Percentiles rank a stretch among this genome's conserved stretches.
phyloP scores from a whole-genome alignment of 805 yeast genomes.

The Candida xiaguanensis region DNA sequence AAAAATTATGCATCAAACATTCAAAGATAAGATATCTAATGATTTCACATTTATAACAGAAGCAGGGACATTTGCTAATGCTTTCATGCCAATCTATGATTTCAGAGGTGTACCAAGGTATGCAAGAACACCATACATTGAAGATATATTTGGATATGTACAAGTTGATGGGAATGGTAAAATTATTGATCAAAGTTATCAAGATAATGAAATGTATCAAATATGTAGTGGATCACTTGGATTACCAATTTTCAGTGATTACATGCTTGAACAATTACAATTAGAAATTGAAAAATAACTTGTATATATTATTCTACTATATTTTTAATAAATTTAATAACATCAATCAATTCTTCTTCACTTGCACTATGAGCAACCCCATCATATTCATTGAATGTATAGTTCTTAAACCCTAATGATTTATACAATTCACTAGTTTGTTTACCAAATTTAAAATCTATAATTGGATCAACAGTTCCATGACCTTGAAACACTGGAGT shows the following conservation, averaged over 20 bases:
- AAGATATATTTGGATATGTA: slow-evolving; percentile 68
- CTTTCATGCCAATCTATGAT: slow-evolving; percentile 70
- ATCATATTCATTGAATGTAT: slow-evolving; percentile 48
- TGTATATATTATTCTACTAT: slow-evolving; percentile 11
- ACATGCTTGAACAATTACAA: slow-evolving; percentile 39
- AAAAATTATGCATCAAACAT: slow-evolving; percentile 22
- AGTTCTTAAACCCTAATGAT: slow-evolving; percentile 40
- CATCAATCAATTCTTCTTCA: slow-evolving; percentile 62
- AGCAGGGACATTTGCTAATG: slow-evolving; percentile 48
- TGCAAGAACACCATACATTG: slow-evolving; percentile 67
- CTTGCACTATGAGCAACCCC: slow-evolving; percentile 68
- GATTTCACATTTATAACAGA: slow-evolving; percentile 57
- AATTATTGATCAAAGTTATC: slow-evolving; percentile 53
- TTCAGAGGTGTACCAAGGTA: slow-evolving; percentile 60
- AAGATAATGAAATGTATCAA: slow-evolving; percentile 58
- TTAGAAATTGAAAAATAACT: slow-evolving; percentile 19
- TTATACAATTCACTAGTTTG: slow-evolving; percentile 43
- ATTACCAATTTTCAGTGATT: slow-evolving; percentile 50
- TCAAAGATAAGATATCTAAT: slow-evolving; percentile 22
- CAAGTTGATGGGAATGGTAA: slow-evolving; percentile 52
- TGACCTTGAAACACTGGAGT: slow-evolving; percentile 89
- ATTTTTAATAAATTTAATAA: slow-evolving; percentile 31
- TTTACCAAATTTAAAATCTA: slow-evolving; percentile 40
- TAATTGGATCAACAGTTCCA: slow-evolving; percentile 74
- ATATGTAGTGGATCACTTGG: slow-evolving; percentile 30